These are phyloP conservation scores for Colletotrichum trifolii DNA, from an alignment of 2,329 filamentous ascomycete species.

Conservation along the genomic window DNA sequence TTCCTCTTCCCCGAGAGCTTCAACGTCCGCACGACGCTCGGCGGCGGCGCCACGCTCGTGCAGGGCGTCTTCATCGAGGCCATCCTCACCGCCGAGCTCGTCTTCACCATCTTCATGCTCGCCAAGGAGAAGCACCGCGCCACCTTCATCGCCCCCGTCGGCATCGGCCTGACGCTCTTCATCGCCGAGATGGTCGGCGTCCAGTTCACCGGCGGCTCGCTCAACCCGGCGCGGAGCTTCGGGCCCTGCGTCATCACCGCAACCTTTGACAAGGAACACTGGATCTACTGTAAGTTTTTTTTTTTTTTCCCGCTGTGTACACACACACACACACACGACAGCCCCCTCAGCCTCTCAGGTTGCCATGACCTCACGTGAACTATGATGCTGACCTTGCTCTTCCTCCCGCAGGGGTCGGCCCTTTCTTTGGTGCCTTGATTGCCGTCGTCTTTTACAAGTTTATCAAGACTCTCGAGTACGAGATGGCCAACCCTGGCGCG, in stretches of 20 bases:
- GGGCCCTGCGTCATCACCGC: slow-evolving; percentile 57
- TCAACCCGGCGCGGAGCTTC: slow-evolving; percentile 60
- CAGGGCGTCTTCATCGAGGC: slow-evolving; percentile 63
- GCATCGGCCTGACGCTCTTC: slow-evolving; percentile 59
- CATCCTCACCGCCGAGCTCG: slow-evolving; percentile 58
- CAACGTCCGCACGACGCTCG: slow-evolving; percentile 54
- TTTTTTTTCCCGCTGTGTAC: slow-evolving; percentile 43
- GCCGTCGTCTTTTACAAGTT: slow-evolving; percentile 52
- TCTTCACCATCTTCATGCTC: slow-evolving; percentile 64
- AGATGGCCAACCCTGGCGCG: slow-evolving; percentile 59
- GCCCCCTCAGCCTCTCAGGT: slow-evolving; percentile 18
- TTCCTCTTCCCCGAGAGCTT: slow-evolving; percentile 57
- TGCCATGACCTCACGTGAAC: slow-evolving; percentile 14
- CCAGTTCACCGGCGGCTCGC: slow-evolving; percentile 59
- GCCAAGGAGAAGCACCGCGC: slow-evolving; percentile 61
- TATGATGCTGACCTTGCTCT: slow-evolving; percentile 11
- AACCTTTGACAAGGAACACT: slow-evolving; percentile 56
- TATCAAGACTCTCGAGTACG: slow-evolving; percentile 54
- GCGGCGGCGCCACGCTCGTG: slow-evolving; percentile 50
- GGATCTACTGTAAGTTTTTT: slow-evolving; percentile 56
- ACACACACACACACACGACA: too few species aligned
- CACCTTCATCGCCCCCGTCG: slow-evolving; percentile 60
- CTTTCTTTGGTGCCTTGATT: slow-evolving; percentile 47
- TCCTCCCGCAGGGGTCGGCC: slow-evolving; percentile 45
- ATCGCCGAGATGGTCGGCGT: slow-evolving; percentile 58